Evolutionary conservation across 2,329 filamentous ascomycete species (phyloP).

Genomic region (Colletotrichum sp.): DNA sequence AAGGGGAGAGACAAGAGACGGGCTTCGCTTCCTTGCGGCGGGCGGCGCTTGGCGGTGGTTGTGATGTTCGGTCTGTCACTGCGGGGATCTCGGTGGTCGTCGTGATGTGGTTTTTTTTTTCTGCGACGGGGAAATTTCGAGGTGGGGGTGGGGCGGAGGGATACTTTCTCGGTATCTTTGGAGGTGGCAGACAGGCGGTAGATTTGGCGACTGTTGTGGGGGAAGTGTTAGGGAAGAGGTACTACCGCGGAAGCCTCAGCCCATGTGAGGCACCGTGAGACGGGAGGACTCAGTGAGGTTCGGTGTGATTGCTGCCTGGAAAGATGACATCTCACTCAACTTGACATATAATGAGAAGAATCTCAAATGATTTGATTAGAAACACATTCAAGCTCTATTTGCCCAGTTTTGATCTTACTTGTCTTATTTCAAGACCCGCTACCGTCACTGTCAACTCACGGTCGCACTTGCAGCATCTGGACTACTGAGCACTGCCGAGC

Average conservation of each 20-base stretch:
- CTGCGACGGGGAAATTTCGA: slow-evolving; percentile 20
- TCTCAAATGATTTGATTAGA: fast-evolving
- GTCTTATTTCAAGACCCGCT: neutral
- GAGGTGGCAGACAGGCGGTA: no score
- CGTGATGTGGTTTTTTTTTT: neutral
- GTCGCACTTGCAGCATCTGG: neutral
- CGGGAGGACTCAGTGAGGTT: neutral
- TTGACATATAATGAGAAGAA: neutral
- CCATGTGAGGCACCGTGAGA: neutral
- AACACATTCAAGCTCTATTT: neutral
- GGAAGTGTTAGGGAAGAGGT: neutral
- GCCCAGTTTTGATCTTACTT: fast-evolving
- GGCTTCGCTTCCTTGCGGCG: neutral
- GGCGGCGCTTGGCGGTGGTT: neutral
- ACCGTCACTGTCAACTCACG: neutral
- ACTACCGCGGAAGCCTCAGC: no score
- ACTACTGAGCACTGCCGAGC: neutral
- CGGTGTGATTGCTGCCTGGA: neutral
- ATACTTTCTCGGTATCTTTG: no score
- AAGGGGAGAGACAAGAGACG: neutral
- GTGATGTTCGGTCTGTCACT: neutral
- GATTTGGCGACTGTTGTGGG: fast-evolving
- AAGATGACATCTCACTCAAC: neutral
- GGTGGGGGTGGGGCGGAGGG: neutral
- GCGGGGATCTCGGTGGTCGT: neutral